Evolutionary conservation across 2,329 filamentous ascomycete species (phyloP), one percentile per base, ranked within the genome.

Genomic region (Podosphaera fusca): DNA sequence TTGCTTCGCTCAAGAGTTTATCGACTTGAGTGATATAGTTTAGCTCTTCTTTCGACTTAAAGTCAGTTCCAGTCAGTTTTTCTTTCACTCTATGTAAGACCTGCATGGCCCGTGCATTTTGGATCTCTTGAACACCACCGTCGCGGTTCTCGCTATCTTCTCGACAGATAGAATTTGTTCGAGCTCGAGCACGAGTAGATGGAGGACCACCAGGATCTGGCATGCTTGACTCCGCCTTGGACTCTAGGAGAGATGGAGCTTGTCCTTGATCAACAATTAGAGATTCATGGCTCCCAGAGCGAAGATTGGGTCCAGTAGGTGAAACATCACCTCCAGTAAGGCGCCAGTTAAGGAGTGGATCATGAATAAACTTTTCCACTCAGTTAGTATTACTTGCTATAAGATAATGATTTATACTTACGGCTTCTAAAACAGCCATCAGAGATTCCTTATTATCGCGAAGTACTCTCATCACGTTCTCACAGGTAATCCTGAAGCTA

Each of bases 261-360:
- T 84, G 78, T 0, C 70, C 66, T 38, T 68, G 71, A 0, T 69
- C 73, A 0, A 72, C 70, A 46, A 66, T 66, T 31, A 82, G 66
- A 21, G 76, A 74, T 14, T 73, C 68, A 57, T 81, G 79, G 34
- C 76, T 74, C 60, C 82, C 78, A 1, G 77, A 78, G 55, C 72
- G 70, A 74, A 85, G 85, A 66, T 82, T 82, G 50, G 82, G 82
- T 0, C 82, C 82, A 10, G 73, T 69, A 0, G 81, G 81, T 35
- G 78, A 81, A 8, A 63, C 73, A 8, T 77, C 75, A 57, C 75
- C 80, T 7, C 35, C 53, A 36, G 79, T 83, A 42, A 99, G 78
- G 64, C 92, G 84, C 92, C 92, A 99, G 54, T 89, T 98, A 57
- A 98, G 84, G 47, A 99, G 79, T n/a, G 94, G 92, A 69, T 99